Percentiles rank a stretch among this genome's conserved stretches.
These are phyloP conservation scores for Mortierella sp. DNA, from an alignment of 371 early-diverging fungal species.

Conservation along the genomic window DNA sequence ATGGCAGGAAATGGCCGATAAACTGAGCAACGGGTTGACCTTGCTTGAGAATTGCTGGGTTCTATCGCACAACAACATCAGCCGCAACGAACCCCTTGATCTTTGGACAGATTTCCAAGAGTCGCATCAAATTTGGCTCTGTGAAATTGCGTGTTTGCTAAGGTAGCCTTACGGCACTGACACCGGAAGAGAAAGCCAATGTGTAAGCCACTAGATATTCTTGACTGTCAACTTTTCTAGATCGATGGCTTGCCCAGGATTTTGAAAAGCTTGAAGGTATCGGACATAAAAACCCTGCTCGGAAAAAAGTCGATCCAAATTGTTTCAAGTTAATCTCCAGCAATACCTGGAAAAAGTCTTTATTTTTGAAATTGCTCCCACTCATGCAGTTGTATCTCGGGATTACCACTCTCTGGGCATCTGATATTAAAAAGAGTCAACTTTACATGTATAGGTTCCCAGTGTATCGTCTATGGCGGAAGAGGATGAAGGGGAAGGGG, in stretches of 20 bases:
- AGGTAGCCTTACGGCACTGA: slow-evolving; percentile 5
- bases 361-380: slow-evolving; percentile 1
- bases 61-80: slow-evolving; percentile 6
- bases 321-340: slow-evolving; percentile 12
- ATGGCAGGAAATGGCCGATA: neutral
- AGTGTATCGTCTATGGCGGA: neutral
- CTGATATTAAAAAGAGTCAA: neutral
- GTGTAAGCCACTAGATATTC: slow-evolving; percentile 14
- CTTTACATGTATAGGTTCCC: slow-evolving; percentile 13
- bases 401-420: neutral
- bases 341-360: slow-evolving; percentile 10
- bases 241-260: slow-evolving; percentile 7
- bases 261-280: slow-evolving; percentile 8
- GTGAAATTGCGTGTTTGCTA: slow-evolving; percentile 1
- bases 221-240: slow-evolving; percentile 8
- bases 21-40: slow-evolving; percentile 11
- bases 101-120: slow-evolving; percentile 16
- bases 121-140: slow-evolving; percentile 9
- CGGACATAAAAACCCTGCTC: neutral
- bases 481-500: neutral
- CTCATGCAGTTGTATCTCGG: neutral
- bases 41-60: slow-evolving; percentile 2
- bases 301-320: slow-evolving; percentile 3
- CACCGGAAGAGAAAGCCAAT: slow-evolving; percentile 14
- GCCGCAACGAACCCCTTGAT: neutral